phyloP scores from a whole-genome alignment of 352 stramenopile genomes.

The Phytophthora sp. region DNA sequence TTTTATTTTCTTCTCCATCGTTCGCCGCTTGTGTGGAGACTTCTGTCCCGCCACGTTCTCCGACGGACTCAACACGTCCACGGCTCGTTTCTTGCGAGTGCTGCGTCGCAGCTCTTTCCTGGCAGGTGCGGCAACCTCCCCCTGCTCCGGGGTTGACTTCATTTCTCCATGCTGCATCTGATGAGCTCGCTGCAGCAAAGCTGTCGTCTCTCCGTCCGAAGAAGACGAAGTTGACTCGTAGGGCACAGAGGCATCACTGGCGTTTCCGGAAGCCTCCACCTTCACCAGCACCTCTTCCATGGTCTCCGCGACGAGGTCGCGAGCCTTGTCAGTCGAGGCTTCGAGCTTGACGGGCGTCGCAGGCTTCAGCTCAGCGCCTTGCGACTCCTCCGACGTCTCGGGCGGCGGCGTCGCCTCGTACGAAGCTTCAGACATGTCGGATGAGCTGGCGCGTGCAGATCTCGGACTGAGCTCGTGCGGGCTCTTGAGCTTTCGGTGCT shows the following conservation, averaged over 20 bases:
- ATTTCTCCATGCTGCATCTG: slow-evolving; percentile 8
- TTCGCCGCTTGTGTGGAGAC: slow-evolving; percentile 14
- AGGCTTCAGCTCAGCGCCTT: neutral
- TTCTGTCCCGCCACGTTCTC: neutral
- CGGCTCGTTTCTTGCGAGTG: slow-evolving; percentile 29
- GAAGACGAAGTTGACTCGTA: slow-evolving; percentile 14
- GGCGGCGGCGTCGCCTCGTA: too few species aligned
- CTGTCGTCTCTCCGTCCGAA: slow-evolving; percentile 21
- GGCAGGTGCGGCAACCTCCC: neutral
- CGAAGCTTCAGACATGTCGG: neutral
- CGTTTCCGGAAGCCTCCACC: neutral
- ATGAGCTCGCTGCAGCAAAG: slow-evolving; percentile 4
- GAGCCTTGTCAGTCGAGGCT: neutral
- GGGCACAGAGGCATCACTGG: neutral
- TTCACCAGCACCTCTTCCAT: slow-evolving; percentile 5
- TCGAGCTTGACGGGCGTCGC: too few species aligned
- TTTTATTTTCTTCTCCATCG: slow-evolving; percentile 12
- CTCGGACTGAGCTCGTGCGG: slow-evolving; percentile 19
- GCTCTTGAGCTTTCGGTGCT: slow-evolving; percentile 23
- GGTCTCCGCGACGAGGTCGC: neutral
- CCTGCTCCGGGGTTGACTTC: neutral
- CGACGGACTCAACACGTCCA: slow-evolving; percentile 25
- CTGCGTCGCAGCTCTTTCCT: slow-evolving; percentile 10
- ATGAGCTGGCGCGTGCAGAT: neutral
- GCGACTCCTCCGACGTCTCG: neutral